Base-by-base conservation (phyloP, 1,284 basidiomycete species). In the Irpex lacteus region DNA sequence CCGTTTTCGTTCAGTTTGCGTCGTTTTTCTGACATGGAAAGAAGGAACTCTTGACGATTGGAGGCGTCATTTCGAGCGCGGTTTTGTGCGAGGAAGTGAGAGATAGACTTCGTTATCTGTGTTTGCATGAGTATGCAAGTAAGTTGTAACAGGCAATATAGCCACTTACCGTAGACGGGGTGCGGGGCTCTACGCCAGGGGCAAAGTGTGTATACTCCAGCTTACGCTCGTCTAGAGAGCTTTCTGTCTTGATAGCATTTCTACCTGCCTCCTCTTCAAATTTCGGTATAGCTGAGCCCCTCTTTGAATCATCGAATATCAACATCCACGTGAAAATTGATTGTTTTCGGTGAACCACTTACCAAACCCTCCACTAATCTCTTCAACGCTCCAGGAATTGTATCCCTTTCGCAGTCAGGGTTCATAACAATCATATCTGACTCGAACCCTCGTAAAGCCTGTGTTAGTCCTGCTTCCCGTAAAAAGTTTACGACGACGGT, bases 21-120 rank as follows among this genome's bases (percentile, higher is more conserved):
- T 32, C 82, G 81, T 65, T 88, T 87, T 70, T 87, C 82, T 0
- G 81, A 77, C 9, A 84, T 73, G 9, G 84, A 83, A 47, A 83
- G 76, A 0, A 93, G 75, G 69, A 93, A 93, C 70, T 93, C 91
- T 18, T 82, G 75, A 32, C 87, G 85, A 70, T 93, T 93, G 6
- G 91, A 92, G 52, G 82, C 82, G 69, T 91, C 85, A 68, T 90
- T 91, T 38, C 86, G 83, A 0, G 85, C 84, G 8, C 89, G 83
- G 60, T 88, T 91, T 60, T 81, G 79, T 0, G 89, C 87, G 1
- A 93, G 82, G 60, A 92, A 88, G 53, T 76, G 73, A 1, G 91
- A 90, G 53, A 93, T 88, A 2, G 84, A 84, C 71, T 84, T 89
- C 59, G 82, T 91, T 40, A 86, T 80, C 91, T 92, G 7, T 1